phyloP scores from a whole-genome alignment of 2,329 filamentous ascomycete genomes.

The Aulographum hederae region DNA sequence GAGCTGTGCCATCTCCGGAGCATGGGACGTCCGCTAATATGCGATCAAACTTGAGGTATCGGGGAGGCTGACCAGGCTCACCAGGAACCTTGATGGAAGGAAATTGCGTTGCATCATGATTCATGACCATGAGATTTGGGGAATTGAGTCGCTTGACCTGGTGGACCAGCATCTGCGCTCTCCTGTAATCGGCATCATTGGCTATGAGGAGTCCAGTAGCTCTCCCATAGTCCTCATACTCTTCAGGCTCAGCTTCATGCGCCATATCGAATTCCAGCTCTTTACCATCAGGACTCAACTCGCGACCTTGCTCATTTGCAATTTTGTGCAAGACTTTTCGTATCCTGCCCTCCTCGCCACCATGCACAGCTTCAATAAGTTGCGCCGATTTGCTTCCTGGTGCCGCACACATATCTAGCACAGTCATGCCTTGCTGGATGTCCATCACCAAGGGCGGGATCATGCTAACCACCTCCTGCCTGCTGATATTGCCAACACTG shows the following conservation, averaged over 20 bases:
- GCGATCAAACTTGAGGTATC: constrained; percentile 90
- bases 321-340: constrained; percentile 48
- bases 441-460: constrained; percentile 91
- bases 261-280: constrained; percentile 11
- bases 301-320: constrained; percentile 40
- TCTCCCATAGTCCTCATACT: constrained; percentile 57
- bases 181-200: constrained; percentile 93
- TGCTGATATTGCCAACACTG: constrained; percentile 88
- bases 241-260: constrained; percentile 12
- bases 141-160: constrained; percentile 95
- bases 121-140: constrained; percentile 90
- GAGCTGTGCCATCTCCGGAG: constrained; percentile 81
- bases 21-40: constrained; percentile 94
- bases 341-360: constrained; percentile 77
- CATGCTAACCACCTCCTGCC: constrained; percentile 98
- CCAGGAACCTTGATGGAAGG: constrained; percentile 61
- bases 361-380: constrained; percentile 83
- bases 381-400: constrained; percentile 95
- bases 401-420: constrained; percentile 89
- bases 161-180: constrained; percentile 91
- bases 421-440: constrained; percentile 74
- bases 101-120: constrained; percentile 93
- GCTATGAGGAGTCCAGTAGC: constrained; percentile 84
- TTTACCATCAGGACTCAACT: constrained; percentile 28
- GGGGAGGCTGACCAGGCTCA: constrained; percentile 29